phyloP scores from a whole-genome alignment of 306 rosid species.

The Fragaria nilgerrensis region DNA sequence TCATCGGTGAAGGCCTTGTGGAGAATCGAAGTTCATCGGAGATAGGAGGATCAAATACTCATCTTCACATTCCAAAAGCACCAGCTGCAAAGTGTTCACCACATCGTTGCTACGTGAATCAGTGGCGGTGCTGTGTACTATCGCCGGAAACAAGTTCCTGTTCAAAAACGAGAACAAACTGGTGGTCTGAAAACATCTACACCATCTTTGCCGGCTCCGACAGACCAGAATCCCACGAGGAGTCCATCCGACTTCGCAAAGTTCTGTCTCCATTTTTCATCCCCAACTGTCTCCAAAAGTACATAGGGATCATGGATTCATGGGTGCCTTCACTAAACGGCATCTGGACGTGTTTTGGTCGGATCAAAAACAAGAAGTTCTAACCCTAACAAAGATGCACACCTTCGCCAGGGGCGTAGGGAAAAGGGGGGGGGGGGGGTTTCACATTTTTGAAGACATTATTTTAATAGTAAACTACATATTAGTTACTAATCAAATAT shows the following conservation, averaged over 20 bases:
- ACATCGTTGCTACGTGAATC: constrained; percentile 14
- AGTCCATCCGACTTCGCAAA: background rate
- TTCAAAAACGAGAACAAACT: constrained; percentile 26
- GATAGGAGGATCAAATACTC: background rate
- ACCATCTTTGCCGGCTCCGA: constrained; percentile 1
- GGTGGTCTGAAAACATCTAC: constrained; percentile 17
- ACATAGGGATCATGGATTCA: constrained; percentile 25
- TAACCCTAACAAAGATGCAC: background rate
- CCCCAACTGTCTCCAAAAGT: constrained; percentile 12
- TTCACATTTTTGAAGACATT: too few relatives aligned
- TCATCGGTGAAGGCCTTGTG: background rate
- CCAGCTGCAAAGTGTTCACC: constrained; percentile 12
- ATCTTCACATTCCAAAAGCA: background rate
- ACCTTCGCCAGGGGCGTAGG: too few relatives aligned
- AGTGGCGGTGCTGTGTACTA: background rate
- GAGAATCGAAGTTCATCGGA: background rate
- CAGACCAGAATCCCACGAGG: background rate
- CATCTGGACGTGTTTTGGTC: constrained; percentile 3
- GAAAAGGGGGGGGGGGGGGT: too few relatives aligned
- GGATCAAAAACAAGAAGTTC: background rate
- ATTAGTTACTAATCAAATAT: too few relatives aligned
- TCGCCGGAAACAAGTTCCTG: constrained; percentile 21
- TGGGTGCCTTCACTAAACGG: constrained; percentile 5
- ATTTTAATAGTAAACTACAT: too few relatives aligned
- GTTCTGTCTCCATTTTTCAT: background rate